These are phyloP conservation scores for Austroboletus niveus DNA, from an alignment of 1,284 basidiomycete species.

Conservation along the genomic window DNA sequence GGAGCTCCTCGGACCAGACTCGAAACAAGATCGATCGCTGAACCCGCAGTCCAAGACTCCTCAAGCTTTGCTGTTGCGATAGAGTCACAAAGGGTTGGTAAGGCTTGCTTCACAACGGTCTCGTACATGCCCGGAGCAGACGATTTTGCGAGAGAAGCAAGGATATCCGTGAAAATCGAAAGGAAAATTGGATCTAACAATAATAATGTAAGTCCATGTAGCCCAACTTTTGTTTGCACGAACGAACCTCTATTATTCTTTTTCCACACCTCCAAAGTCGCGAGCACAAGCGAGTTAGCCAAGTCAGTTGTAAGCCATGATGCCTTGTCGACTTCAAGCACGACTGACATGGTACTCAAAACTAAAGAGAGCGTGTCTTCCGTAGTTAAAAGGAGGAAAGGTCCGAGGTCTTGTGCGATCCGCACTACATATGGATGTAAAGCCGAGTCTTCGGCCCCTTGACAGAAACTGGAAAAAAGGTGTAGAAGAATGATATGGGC, in stretches of 20 bases:
- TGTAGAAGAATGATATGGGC: not conserved
- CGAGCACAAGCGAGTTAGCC: conserved; percentile 61
- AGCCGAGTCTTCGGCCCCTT: conserved; percentile 52
- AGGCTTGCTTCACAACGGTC: conserved; percentile 67
- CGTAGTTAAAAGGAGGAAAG: conserved; percentile 76
- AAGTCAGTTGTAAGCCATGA: conserved; percentile 66
- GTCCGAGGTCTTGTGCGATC: conserved; percentile 82
- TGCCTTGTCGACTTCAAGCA: conserved; percentile 73
- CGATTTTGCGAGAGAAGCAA: conserved; percentile 68
- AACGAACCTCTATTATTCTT: conserved; percentile 76
- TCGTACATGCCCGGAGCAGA: conserved; percentile 61
- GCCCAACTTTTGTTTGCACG: not conserved
- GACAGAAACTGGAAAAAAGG: conserved; percentile 55
- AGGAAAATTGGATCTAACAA: conserved; percentile 82
- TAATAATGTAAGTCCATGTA: conserved; percentile 5
- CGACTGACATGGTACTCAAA: conserved; percentile 79
- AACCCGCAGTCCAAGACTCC: conserved; percentile 70
- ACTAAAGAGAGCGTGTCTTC: conserved; percentile 92
- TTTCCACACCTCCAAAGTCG: conserved; percentile 76
- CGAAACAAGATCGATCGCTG: conserved; percentile 80
- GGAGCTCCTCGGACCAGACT: conserved; percentile 68
- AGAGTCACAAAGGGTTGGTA: conserved; percentile 69
- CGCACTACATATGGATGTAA: conserved; percentile 67
- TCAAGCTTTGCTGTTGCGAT: conserved; percentile 57
- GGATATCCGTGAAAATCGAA: conserved; percentile 82